These are phyloP conservation scores for Termitomyces titanicus DNA, from an alignment of 768 basidiomycete species.

Conservation along the genomic window DNA sequence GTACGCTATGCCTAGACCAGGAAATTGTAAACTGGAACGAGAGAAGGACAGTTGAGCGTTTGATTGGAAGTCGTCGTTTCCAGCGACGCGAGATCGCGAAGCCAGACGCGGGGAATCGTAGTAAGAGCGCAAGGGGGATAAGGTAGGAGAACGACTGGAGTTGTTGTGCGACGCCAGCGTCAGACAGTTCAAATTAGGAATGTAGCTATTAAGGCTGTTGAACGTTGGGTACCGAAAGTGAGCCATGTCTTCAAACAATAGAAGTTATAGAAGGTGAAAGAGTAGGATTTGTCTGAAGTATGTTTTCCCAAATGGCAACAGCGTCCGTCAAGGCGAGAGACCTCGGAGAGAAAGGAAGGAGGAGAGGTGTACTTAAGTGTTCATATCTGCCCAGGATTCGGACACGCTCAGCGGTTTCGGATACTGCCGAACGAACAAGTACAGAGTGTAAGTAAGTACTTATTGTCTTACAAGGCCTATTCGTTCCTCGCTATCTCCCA, in stretches of 20 bases:
- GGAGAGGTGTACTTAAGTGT: too few species aligned
- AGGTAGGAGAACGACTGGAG: conserved; percentile 19
- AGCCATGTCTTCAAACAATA: conserved; percentile 7
- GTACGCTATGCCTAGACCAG: conserved; percentile 12
- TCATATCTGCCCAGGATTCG: too few species aligned
- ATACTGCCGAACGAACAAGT: not conserved
- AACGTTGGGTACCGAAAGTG: conserved; percentile 10
- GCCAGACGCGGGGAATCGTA: conserved; percentile 8
- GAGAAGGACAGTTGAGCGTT: conserved; percentile 21
- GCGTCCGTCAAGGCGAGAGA: conserved; percentile 14
- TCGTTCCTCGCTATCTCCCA: conserved; percentile 55
- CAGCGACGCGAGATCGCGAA: conserved; percentile 15
- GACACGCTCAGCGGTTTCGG: not conserved
- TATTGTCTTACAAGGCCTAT: not conserved
- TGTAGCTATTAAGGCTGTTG: conserved; percentile 10
- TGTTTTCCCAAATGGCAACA: not conserved
- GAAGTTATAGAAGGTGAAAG: not conserved
- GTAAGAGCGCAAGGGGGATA: conserved; percentile 19
- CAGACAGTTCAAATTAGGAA: conserved; percentile 12
- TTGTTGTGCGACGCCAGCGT: conserved; percentile 28
- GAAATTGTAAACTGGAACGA: conserved; percentile 21
- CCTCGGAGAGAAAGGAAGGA: too few species aligned
- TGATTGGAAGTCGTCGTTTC: conserved; percentile 31
- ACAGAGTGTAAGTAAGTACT: too few species aligned
- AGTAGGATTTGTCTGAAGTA: not conserved